Evolutionary conservation across 768 basidiomycete species (phyloP).

Genomic region (Clathrus columnatus): DNA sequence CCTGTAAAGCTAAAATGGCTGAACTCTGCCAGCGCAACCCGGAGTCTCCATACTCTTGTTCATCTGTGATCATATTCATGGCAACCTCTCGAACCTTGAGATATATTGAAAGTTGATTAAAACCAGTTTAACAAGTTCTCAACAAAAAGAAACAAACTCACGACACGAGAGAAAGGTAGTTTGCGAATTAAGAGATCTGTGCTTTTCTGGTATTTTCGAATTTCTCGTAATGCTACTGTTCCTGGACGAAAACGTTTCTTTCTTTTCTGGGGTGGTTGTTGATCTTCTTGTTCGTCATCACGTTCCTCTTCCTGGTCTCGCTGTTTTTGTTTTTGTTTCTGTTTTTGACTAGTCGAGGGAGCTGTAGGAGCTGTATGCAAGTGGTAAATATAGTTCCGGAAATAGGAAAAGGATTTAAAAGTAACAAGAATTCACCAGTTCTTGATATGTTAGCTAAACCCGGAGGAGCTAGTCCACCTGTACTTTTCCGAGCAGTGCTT

Average conservation of each 20-base stretch:
- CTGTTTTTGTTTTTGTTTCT: slow-evolving; percentile 9
- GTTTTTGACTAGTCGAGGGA: no score
- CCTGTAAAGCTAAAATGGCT: slow-evolving; percentile 88
- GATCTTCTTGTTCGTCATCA: slow-evolving; percentile 17
- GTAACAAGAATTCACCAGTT: no score
- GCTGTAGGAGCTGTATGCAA: not conserved
- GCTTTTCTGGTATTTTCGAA: slow-evolving; percentile 89
- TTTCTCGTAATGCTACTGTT: slow-evolving; percentile 84
- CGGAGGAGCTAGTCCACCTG: slow-evolving; percentile 53
- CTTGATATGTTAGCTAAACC: no score
- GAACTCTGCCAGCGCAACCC: slow-evolving; percentile 91
- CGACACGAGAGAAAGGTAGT: slow-evolving; percentile 87
- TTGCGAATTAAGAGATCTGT: slow-evolving; percentile 83
- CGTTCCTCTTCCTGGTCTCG: slow-evolving; percentile 18
- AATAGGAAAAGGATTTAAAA: no score
- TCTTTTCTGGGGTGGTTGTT: slow-evolving; percentile 25
- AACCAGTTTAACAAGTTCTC: not conserved
- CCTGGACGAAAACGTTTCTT: slow-evolving; percentile 79
- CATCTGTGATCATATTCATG: slow-evolving; percentile 76
- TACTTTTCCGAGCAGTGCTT: slow-evolving; percentile 77
- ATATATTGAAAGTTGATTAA: not conserved
- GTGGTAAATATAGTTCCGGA: no score
- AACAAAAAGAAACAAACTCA: slow-evolving; percentile 32
- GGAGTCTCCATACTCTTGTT: slow-evolving; percentile 46
- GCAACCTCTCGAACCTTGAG: slow-evolving; percentile 91